Evolutionary conservation across 164 flowering plant species (phyloP), one percentile per base, ranked within the genome.

Genomic region (Vitis labrusca): DNA sequence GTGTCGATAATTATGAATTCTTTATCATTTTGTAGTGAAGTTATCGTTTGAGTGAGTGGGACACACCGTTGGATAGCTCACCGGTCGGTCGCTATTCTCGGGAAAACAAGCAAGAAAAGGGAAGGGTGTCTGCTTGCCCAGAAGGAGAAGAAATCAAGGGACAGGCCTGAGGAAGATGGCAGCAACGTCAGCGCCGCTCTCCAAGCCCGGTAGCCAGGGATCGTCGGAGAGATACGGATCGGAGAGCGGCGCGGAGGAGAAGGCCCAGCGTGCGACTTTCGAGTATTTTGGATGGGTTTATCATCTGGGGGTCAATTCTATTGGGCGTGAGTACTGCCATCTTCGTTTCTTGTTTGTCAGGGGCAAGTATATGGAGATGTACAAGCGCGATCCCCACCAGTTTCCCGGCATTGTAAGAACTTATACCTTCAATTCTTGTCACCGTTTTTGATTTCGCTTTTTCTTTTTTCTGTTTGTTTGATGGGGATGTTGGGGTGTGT

Each of bases 241-340:
- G 68, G 62, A 59, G 55, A 47, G 66, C 23, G 69, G 44, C 8
- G 8, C 47, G 64, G 63, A 55, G 73, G 66, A 53, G 69, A 48
- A 56, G 64, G 65, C 0, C 70, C 65, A 9, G 74, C 76, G 71
- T 64, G 76, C 73, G 60, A 10, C 29, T 49, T 78, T 79, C 17
- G 90, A 89, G 79, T 94, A 77, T 71, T 90, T 71, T 51, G 97
- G 99, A 1, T 92, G 94, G 93, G 94, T 95, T 4, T 91, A 87
- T 74, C 98, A 92, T 80, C 12, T 91, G 64, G 96, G 98, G 0
- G 79, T 81, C 15, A 92, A 91, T 64, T 82, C 88, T 10, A 85
- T 92, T 50, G 99, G 98, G 7, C 97, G 79, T 48, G 91, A 90
- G 64, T 95, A 78, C 72, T 95, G 99, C 71, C 92, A 92, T 67